A percentile compares a stretch with the other conserved stretches of the same genome.
phyloP scores from a whole-genome alignment of 176 grass and related monocot species.

The Zea luxurians region DNA sequence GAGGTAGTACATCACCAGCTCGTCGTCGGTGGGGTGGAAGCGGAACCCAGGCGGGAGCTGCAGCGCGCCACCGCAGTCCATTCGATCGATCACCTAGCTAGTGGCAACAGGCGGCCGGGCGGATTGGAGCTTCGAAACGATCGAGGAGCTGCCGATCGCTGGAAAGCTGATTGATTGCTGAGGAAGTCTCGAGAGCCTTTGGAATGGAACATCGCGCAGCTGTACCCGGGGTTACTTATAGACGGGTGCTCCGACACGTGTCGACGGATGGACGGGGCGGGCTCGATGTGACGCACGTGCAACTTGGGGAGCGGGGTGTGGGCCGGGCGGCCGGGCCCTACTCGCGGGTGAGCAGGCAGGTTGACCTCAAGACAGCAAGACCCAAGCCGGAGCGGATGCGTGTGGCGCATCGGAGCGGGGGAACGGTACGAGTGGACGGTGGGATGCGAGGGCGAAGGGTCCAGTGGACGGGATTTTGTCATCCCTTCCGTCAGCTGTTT shows the following conservation, averaged over 20 bases:
- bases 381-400: rapidly evolving
- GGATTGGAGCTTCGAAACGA: no score
- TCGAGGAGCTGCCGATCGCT: background rate
- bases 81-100: background rate
- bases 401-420: slow-evolving; percentile 20
- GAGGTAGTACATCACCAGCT: slow-evolving; percentile 86
- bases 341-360: background rate
- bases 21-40: slow-evolving; percentile 93
- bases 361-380: slow-evolving; percentile 20
- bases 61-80: slow-evolving; percentile 68
- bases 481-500: slow-evolving; percentile 58
- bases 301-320: background rate
- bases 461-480: slow-evolving; percentile 27
- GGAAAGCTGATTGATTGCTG: no score
- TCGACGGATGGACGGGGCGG: background rate
- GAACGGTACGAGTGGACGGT: background rate
- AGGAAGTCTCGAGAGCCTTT: background rate
- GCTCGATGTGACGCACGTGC: slow-evolving; percentile 43
- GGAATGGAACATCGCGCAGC: slow-evolving; percentile 36
- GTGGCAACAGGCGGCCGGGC: no score
- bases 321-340: no score
- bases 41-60: slow-evolving; percentile 82
- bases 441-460: background rate
- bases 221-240: background rate
- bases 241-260: background rate